phyloP scores from a whole-genome alignment of 352 stramenopile species.

The Globisporangium ultimum region DNA sequence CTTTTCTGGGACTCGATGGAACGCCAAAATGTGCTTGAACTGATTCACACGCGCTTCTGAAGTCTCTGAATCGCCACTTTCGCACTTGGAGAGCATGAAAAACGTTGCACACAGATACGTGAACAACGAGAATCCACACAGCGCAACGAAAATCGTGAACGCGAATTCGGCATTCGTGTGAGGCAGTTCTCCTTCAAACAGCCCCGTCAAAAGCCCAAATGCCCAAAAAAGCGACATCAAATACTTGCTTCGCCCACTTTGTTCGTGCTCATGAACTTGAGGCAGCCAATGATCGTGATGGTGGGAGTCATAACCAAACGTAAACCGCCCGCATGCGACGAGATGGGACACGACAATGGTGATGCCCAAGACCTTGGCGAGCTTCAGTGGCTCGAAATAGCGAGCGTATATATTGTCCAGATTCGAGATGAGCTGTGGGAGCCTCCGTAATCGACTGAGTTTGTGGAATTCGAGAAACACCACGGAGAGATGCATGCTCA shows the following conservation, averaged over 20 bases:
- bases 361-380: conserved; percentile 47
- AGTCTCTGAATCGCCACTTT: conserved; percentile 45
- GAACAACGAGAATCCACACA: conserved; percentile 66
- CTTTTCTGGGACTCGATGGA: conserved; percentile 51
- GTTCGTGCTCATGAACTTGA: conserved; percentile 8
- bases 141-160: conserved; percentile 55
- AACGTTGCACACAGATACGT: conserved; percentile 72
- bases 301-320: conserved; percentile 41
- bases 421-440: conserved; percentile 48
- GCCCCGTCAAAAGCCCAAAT: conserved; percentile 54
- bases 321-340: conserved; percentile 47
- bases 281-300: conserved; percentile 51
- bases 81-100: conserved; percentile 73
- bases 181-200: conserved; percentile 59
- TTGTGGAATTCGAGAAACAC: conserved; percentile 54
- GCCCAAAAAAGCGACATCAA: conserved; percentile 65
- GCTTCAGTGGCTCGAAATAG: conserved; percentile 56
- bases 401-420: conserved; percentile 66
- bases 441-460: conserved; percentile 40
- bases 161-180: conserved; percentile 43
- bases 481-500: conserved; percentile 10
- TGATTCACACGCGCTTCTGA: conserved; percentile 63
- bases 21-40: conserved; percentile 62
- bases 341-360: conserved; percentile 51
- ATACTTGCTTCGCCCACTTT: conserved; percentile 25